Evolutionary conservation across 805 yeast genomes (phyloP).

Genomic region (Kuraishia ogatae): DNA sequence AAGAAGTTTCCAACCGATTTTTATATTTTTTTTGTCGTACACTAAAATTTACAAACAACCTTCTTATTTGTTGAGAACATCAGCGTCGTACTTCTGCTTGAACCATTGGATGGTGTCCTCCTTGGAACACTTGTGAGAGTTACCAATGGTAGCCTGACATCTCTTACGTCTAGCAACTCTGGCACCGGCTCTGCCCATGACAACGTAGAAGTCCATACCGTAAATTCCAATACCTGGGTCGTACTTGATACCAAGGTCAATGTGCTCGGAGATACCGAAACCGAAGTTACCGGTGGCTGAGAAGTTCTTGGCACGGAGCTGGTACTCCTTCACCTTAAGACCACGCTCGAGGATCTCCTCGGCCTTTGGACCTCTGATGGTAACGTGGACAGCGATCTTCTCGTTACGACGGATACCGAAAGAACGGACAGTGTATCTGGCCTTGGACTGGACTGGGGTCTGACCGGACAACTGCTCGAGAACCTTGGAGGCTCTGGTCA

Average conservation of each 20-base stretch:
- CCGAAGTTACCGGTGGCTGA: slow-evolving; percentile 99
- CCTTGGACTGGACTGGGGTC: slow-evolving; percentile 99
- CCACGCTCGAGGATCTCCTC: slow-evolving; percentile 99
- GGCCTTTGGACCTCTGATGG: slow-evolving; percentile 99
- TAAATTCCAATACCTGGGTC: slow-evolving; percentile 99
- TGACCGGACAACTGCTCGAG: slow-evolving; percentile 99
- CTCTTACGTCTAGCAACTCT: slow-evolving; percentile 99
- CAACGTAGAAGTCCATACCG: slow-evolving; percentile 99
- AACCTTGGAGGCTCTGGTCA: slow-evolving; percentile 99
- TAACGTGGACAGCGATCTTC: slow-evolving; percentile 98
- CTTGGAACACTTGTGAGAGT: slow-evolving; percentile 84
- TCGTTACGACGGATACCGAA: slow-evolving; percentile 99
- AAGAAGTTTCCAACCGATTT: not conserved
- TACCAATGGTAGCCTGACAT: slow-evolving; percentile 80
- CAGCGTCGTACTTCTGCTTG: slow-evolving; percentile 99
- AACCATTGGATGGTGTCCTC: slow-evolving; percentile 97
- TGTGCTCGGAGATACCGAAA: slow-evolving; percentile 99
- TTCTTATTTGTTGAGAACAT: slow-evolving; percentile 74
- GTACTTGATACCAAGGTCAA: slow-evolving; percentile 99
- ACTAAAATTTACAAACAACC: not conserved
- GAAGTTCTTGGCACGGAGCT: slow-evolving; percentile 90
- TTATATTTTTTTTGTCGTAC: not conserved
- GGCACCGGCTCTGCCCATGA: slow-evolving; percentile 98
- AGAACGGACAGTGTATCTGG: slow-evolving; percentile 99
- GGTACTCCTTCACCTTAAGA: slow-evolving; percentile 99